Evolutionary conservation across 768 basidiomycete genomes (phyloP).

Genomic region (Collybia nuda): DNA sequence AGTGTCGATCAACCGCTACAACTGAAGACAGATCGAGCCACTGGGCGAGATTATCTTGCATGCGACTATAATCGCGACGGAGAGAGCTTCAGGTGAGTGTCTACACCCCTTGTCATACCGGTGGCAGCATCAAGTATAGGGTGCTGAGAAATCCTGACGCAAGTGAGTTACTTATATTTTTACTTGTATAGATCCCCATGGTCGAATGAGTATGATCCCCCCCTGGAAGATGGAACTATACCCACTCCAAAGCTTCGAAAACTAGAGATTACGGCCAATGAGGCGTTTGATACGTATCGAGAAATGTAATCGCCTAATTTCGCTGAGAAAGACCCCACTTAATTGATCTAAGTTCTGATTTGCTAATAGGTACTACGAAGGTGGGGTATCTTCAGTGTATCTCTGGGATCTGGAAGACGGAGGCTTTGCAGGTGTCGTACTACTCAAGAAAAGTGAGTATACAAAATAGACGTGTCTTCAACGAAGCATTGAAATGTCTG

Average conservation of each 20-base stretch:
- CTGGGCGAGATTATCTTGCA: constrained; percentile 87
- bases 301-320: constrained; percentile 68
- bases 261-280: constrained; percentile 90
- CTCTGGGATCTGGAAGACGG: constrained; percentile 98
- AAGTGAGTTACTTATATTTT: constrained; percentile 2
- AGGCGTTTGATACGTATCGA: constrained; percentile 96
- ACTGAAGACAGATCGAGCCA: constrained; percentile 74
- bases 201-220: constrained; percentile 96
- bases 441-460: constrained; percentile 86
- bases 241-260: constrained; percentile 86
- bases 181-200: constrained; percentile 81
- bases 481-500: not conserved
- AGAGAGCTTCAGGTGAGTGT: constrained; percentile 77
- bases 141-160: not conserved
- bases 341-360: not conserved
- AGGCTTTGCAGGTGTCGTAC: constrained; percentile 93
- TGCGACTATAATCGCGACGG: constrained; percentile 95
- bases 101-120: constrained; percentile 8
- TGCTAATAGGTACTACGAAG: constrained; percentile 83
- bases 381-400: constrained; percentile 96
- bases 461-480: not conserved
- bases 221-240: constrained; percentile 83
- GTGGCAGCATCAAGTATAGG: not conserved
- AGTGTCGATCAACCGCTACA: constrained; percentile 94
- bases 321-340: no score